Percentiles rank a stretch among this genome's conserved stretches.
Conservation (phyloP, 140 eudicot genomes). For the Cichorium intybus region DNA sequence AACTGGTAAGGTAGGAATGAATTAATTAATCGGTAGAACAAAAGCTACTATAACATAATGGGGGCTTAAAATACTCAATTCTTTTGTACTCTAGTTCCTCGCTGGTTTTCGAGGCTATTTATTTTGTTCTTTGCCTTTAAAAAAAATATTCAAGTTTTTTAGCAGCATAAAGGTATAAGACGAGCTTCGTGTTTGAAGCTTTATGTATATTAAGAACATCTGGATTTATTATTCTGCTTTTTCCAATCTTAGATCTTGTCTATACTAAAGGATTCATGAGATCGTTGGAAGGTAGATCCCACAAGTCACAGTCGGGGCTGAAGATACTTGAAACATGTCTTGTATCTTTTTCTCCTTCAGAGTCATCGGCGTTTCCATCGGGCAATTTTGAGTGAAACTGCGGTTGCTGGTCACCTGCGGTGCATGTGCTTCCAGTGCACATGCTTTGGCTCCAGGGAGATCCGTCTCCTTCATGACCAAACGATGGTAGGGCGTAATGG, state of each 20-base stretch:
- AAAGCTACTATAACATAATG: too few species aligned
- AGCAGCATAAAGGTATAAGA: slow-evolving; percentile 1
- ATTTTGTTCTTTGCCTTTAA: too few species aligned
- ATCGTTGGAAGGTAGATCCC: slow-evolving; percentile 86
- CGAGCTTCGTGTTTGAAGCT: background rate
- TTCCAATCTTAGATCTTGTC: slow-evolving; percentile 7
- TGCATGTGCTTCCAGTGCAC: slow-evolving; percentile 57
- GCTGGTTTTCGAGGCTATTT: too few species aligned
- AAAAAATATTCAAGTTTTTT: background rate
- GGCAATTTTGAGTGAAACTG: slow-evolving; percentile 40
- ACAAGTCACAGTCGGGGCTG: slow-evolving; percentile 64
- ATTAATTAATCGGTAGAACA: too few species aligned
- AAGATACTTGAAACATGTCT: slow-evolving; percentile 54
- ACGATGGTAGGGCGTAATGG: slow-evolving; percentile 30
- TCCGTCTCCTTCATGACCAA: slow-evolving; percentile 52
- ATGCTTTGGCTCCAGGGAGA: slow-evolving; percentile 81
- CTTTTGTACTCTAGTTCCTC: too few species aligned
- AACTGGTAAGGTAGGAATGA: too few species aligned
- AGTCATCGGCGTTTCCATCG: slow-evolving; percentile 50
- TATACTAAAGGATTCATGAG: slow-evolving; percentile 68
- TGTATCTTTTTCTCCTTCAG: slow-evolving; percentile 48
- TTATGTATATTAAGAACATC: background rate
- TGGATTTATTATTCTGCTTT: slow-evolving; percentile 19
- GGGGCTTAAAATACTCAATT: too few species aligned
- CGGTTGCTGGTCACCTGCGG: slow-evolving; percentile 53